phyloP scores from a whole-genome alignment of 2,329 filamentous ascomycete species.

The Fusarium papillatum region DNA sequence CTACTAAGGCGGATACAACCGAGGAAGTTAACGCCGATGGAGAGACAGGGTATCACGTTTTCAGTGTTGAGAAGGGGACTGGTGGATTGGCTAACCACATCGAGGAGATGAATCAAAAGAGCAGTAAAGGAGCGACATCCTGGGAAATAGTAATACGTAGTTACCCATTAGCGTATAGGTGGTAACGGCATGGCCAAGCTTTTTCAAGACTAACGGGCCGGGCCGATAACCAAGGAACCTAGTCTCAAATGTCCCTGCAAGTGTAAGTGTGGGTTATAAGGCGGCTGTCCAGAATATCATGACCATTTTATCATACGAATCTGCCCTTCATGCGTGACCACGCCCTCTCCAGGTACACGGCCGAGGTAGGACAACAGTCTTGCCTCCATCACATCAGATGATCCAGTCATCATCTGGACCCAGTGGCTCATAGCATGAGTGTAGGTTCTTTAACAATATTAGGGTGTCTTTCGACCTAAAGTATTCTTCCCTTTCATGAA shows the following conservation, averaged over 20 bases:
- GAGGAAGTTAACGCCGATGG: neutral
- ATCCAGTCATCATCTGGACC: neutral
- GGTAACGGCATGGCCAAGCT: neutral
- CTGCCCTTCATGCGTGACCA: neutral
- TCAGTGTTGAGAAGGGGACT: neutral
- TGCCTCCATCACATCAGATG: neutral
- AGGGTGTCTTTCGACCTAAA: neutral
- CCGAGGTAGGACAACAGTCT: neutral
- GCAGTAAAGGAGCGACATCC: neutral
- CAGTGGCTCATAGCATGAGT: neutral
- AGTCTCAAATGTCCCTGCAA: neutral
- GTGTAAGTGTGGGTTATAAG: neutral
- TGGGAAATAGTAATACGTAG: neutral
- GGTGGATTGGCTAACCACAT: neutral
- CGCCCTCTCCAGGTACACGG: neutral
- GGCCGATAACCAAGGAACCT: neutral
- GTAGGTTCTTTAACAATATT: neutral
- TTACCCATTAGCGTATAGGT: neutral
- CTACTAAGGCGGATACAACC: neutral
- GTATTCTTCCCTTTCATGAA: too few relatives aligned
- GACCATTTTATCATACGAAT: neutral
- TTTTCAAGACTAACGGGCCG: neutral
- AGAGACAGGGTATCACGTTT: neutral
- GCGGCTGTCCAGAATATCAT: neutral
- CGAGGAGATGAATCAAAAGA: neutral